phyloP scores from a whole-genome alignment of 768 basidiomycete genomes.

The Pleurotus tuber-regium region DNA sequence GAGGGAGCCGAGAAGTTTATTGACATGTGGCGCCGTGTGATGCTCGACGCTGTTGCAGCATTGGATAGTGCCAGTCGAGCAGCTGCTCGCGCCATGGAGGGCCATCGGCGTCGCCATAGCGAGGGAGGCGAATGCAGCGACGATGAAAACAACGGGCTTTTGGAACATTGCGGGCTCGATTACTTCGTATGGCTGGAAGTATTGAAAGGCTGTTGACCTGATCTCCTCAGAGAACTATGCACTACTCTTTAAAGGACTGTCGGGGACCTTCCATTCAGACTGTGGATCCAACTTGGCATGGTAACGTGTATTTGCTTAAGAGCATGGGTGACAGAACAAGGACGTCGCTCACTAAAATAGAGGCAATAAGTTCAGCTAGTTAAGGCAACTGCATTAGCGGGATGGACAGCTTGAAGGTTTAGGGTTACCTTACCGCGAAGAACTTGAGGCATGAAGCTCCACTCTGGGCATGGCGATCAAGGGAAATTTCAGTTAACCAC shows the following conservation, averaged over 20 bases:
- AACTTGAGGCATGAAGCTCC: too few relatives aligned
- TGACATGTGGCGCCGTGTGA: conserved; percentile 6
- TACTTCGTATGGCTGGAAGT: conserved; percentile 6
- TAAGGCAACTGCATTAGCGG: too few relatives aligned
- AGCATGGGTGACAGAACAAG: too few relatives aligned
- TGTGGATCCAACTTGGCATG: too few relatives aligned
- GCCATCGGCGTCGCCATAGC: conserved; percentile 1
- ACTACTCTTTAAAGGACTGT: neutral
- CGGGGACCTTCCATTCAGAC: neutral
- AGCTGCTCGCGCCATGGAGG: conserved; percentile 2
- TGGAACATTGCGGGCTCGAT: neutral
- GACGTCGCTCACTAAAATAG: too few relatives aligned
- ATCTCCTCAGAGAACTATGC: neutral
- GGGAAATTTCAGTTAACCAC: too few relatives aligned
- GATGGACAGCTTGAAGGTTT: too few relatives aligned
- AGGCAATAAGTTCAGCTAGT: too few relatives aligned
- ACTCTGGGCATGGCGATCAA: too few relatives aligned
- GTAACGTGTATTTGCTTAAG: too few relatives aligned
- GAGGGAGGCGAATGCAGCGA: conserved; percentile 4
- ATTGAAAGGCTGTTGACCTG: neutral
- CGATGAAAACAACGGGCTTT: neutral
- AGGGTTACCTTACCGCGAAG: too few relatives aligned
- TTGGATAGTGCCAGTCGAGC: conserved; percentile 1
- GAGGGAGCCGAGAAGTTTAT: neutral
- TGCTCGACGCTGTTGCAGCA: conserved; percentile 7